A percentile compares a stretch with the other conserved stretches of the same genome.
Conservation (phyloP, 2,329 filamentous ascomycete species). For the Ramularia endophylla region DNA sequence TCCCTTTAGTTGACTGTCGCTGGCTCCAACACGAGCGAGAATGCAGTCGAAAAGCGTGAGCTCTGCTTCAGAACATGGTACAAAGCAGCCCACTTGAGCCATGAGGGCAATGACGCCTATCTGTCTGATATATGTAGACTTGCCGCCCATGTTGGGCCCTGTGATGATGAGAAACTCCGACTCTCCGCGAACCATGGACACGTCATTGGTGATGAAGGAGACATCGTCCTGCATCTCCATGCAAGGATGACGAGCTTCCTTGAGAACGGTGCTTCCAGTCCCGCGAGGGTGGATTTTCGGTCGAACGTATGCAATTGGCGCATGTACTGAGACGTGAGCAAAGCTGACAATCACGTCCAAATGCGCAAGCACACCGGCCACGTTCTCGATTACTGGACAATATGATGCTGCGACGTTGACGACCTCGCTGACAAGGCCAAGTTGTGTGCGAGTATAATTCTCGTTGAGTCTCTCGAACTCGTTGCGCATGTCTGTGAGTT, state of each 20-base stretch:
- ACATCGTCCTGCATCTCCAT: slow-evolving; percentile 99
- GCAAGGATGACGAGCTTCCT: slow-evolving; percentile 90
- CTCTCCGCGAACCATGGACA: slow-evolving; percentile 67
- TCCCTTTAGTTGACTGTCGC: slow-evolving; percentile 93
- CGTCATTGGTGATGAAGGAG: slow-evolving; percentile 97
- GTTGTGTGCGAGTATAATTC: slow-evolving; percentile 93
- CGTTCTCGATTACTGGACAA: slow-evolving; percentile 81
- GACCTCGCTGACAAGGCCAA: slow-evolving; percentile 83
- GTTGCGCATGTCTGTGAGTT: slow-evolving; percentile 70
- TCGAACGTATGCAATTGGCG: slow-evolving; percentile 83
- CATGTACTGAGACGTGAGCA: slow-evolving; percentile 87
- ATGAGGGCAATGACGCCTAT: slow-evolving; percentile 95
- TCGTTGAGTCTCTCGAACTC: slow-evolving; percentile 92
- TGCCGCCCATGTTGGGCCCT: slow-evolving; percentile 98
- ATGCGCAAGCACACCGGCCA: slow-evolving; percentile 84
- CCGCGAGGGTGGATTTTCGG: slow-evolving; percentile 87
- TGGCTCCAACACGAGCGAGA: slow-evolving; percentile 89
- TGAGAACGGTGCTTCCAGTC: slow-evolving; percentile 80
- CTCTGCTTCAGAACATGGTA: slow-evolving; percentile 84
- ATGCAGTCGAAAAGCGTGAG: slow-evolving; percentile 96
- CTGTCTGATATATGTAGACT: slow-evolving; percentile 96
- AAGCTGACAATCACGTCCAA: slow-evolving; percentile 93
- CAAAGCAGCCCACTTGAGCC: slow-evolving; percentile 95
- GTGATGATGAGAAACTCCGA: slow-evolving; percentile 96
- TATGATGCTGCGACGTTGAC: slow-evolving; percentile 92